phyloP scores from a whole-genome alignment of 371 early-diverging fungal genomes.

The Enterocytospora artemiae region DNA sequence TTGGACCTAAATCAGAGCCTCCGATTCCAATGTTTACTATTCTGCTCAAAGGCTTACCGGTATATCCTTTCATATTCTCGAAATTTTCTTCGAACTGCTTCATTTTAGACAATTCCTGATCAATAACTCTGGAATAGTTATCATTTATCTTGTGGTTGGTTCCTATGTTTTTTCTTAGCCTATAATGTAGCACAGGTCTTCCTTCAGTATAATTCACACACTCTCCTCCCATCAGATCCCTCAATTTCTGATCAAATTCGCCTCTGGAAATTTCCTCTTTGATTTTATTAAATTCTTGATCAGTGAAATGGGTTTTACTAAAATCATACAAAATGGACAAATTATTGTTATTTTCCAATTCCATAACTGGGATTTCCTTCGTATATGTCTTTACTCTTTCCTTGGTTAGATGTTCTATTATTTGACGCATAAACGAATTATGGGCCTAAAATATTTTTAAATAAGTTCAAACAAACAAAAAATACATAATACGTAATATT shows the following conservation, averaged over 20 bases:
- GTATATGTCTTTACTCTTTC: constrained; percentile 33
- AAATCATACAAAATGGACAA: constrained; percentile 49
- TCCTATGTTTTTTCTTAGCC: constrained; percentile 63
- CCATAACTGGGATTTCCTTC: constrained; percentile 16
- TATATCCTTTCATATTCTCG: constrained; percentile 74
- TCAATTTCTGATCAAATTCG: constrained; percentile 43
- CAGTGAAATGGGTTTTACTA: constrained; percentile 54
- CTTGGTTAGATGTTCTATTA: not conserved
- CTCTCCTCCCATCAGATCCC: constrained; percentile 81
- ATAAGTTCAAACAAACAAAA: no score
- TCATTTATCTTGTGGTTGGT: constrained; percentile 21
- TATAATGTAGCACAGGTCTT: constrained; percentile 86
- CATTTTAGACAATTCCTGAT: constrained; percentile 81
- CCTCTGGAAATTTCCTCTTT: not conserved
- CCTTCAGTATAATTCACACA: constrained; percentile 91
- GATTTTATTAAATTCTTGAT: constrained; percentile 16
- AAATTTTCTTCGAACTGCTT: constrained; percentile 68
- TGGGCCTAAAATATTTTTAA: no score
- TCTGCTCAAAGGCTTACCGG: constrained; percentile 78
- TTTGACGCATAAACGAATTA: no score
- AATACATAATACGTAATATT: no score
- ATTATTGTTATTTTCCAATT: no score
- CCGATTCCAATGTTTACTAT: constrained; percentile 97
- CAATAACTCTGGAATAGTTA: constrained; percentile 60
- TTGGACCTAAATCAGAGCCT: constrained; percentile 96